These are phyloP conservation scores for Dryas integrifolia DNA, from an alignment of 331 rosid species.

Conservation along the genomic window DNA sequence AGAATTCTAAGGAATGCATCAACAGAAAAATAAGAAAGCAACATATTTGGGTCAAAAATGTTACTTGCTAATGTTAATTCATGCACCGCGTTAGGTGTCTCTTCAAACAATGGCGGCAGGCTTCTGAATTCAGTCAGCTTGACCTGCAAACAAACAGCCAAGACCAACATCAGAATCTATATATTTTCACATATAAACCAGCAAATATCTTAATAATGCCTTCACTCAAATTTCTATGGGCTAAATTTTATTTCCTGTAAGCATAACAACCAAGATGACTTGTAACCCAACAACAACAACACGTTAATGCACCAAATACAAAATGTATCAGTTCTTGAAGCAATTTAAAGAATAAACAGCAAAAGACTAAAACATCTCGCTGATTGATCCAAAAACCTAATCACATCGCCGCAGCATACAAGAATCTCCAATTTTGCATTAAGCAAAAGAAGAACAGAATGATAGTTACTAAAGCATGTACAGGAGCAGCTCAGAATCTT, in stretches of 20 bases:
- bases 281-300: background rate
- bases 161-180: background rate
- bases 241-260: background rate
- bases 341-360: background rate
- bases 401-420: background rate
- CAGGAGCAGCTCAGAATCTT: background rate
- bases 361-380: background rate
- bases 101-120: constrained; percentile 88
- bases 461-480: background rate
- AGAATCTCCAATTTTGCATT: background rate
- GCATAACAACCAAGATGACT: background rate
- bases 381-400: constrained; percentile 1
- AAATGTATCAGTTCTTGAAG: background rate
- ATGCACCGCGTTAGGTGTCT: constrained; percentile 62
- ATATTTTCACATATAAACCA: background rate
- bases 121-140: constrained; percentile 71
- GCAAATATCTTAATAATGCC: background rate
- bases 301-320: background rate
- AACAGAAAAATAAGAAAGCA: background rate
- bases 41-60: constrained; percentile 22
- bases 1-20: background rate
- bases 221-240: background rate
- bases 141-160: constrained; percentile 48
- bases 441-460: background rate
- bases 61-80: constrained; percentile 88